These are phyloP conservation scores for Fomitopsis palustris DNA, from an alignment of 1,284 basidiomycete species.

Conservation along the genomic window DNA sequence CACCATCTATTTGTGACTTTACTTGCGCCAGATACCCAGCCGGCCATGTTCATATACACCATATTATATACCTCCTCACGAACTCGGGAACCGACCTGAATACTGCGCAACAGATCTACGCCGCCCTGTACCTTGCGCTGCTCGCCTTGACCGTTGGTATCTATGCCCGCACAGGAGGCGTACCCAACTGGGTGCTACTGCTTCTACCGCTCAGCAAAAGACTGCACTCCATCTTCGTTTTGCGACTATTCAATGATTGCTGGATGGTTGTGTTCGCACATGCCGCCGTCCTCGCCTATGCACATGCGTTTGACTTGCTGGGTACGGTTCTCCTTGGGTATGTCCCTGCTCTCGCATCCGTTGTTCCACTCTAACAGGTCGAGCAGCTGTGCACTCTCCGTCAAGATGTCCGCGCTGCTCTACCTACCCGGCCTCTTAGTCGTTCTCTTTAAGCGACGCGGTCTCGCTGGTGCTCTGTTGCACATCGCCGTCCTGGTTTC, in stretches of 20 bases:
- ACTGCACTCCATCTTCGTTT: constrained; percentile 89
- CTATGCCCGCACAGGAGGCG: constrained; percentile 57
- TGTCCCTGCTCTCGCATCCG: constrained; percentile 22
- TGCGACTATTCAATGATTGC: constrained; percentile 96
- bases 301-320: constrained; percentile 52
- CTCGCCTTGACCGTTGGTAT: constrained; percentile 65
- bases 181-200: constrained; percentile 80
- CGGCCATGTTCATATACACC: constrained; percentile 86
- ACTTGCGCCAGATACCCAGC: constrained; percentile 82
- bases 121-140: constrained; percentile 65
- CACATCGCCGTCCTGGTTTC: constrained; percentile 51
- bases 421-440: constrained; percentile 88
- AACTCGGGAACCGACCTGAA: constrained; percentile 58
- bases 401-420: constrained; percentile 97
- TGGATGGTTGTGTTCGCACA: constrained; percentile 71
- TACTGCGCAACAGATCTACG: constrained; percentile 80
- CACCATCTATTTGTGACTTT: not conserved
- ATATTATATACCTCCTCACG: constrained; percentile 67
- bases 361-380: not conserved
- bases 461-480: constrained; percentile 54
- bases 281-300: constrained; percentile 59
- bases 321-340: constrained; percentile 77
- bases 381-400: constrained; percentile 76
- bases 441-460: constrained; percentile 72
- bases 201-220: constrained; percentile 87